Evolutionary conservation across 495 filamentous ascomycete genomes (phyloP), one percentile per base, ranked within the genome.

Genomic region (Podospora didyma): DNA sequence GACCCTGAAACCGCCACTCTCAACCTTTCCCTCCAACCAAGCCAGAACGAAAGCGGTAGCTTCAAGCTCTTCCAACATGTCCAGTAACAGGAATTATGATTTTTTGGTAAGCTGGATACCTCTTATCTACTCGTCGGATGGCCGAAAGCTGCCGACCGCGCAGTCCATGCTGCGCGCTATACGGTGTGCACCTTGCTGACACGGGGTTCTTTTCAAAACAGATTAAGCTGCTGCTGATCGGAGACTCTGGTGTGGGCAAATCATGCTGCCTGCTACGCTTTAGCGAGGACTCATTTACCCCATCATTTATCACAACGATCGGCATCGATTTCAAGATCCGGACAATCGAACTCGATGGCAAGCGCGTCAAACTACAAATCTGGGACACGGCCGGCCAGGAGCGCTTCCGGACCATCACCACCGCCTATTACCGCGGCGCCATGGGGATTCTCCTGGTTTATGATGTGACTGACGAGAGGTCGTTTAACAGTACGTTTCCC

Each of bases 301-400:
- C 94, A 34, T 96, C 92, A 59, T 98, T 97, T 79, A 98, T 98
- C 78, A 97, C 94, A 24, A 98, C 94, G 49, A 97, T 99, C 73
- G 94, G 94, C 55, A 99, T 99, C 77, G 94, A 99, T 74, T 98
- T 98, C 79, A 98, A 98, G 81, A 98, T 98, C 64, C 84, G 94
- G 47, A 98, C 94, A 55, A 98, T 98, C 75, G 94, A 98, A 75
- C 76, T 98, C 57, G 94, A 98, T 68, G 92, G 93, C 60, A 98
- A 98, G 85, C 80, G 93, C 49, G 93, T 98, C 56, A 98, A 98
- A 79, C 78, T 98, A 69, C 94, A 98, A 77, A 98, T 98, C 71
- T 98, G 94, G 94, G 94, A 98, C 68, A 98, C 94, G 17, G 94
- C 94, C 56, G 94, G 94, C 16, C 94, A 98, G 73, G 94, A 98